Evolutionary conservation across 345 rosid genomes (phyloP).

Genomic region (Cardamine chenopodiifolia): DNA sequence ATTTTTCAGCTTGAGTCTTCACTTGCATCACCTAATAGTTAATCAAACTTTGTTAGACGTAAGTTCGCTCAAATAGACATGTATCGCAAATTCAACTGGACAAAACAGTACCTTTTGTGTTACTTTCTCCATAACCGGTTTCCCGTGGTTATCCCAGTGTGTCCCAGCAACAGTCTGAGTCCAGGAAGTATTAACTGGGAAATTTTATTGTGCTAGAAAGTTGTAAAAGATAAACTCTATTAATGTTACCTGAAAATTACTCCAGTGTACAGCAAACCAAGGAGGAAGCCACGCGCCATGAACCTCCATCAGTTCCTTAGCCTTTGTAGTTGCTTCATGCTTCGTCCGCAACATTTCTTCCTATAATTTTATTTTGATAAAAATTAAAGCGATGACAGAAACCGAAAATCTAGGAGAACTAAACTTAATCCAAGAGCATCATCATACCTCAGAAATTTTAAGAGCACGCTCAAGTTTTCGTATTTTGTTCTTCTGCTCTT

Average conservation of each 20-base stretch:
- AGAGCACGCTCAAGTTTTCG: constrained; percentile 90
- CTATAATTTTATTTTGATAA: constrained; percentile 37
- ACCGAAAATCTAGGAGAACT: neutral
- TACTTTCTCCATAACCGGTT: constrained; percentile 64
- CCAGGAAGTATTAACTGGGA: constrained; percentile 11
- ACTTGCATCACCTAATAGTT: constrained; percentile 59
- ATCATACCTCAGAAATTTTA: constrained; percentile 77
- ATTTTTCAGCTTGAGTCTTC: constrained; percentile 64
- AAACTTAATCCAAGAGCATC: constrained; percentile 1
- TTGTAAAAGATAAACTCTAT: constrained; percentile 5
- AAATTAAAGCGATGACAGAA: constrained; percentile 3
- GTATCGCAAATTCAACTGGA: neutral
- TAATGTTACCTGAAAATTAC: constrained; percentile 60
- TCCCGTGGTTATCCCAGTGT: constrained; percentile 78
- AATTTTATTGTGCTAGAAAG: neutral
- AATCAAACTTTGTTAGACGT: constrained; percentile 17
- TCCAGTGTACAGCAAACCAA: constrained; percentile 72
- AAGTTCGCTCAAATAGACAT: neutral
- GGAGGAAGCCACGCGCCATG: constrained; percentile 96
- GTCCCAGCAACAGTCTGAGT: constrained; percentile 51
- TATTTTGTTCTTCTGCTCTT: constrained; percentile 73
- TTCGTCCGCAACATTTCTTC: constrained; percentile 84
- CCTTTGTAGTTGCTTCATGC: constrained; percentile 70
- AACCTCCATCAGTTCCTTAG: constrained; percentile 75
- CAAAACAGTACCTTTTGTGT: constrained; percentile 63